Conservation (phyloP, 495 filamentous ascomycete genomes). For the Umbilicaria muhlenbergii region DNA sequence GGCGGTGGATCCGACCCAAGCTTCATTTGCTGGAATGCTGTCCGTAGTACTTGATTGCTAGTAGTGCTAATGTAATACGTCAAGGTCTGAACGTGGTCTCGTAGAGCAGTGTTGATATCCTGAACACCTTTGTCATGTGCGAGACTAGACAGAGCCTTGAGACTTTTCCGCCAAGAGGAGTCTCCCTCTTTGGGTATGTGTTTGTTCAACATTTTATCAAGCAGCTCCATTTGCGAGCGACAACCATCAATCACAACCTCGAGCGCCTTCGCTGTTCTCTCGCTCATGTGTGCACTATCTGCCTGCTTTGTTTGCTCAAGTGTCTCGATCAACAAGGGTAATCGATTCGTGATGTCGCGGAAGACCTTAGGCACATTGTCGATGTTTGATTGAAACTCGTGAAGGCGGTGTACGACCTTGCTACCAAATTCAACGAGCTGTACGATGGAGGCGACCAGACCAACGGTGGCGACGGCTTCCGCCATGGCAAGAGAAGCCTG, state of each 20-base stretch:
- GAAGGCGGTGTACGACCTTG: conserved; percentile 16
- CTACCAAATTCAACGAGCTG: conserved; percentile 22
- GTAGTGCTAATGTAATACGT: not conserved
- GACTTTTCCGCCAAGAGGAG: conserved; percentile 1
- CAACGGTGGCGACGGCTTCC: conserved; percentile 19
- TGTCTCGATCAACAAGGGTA: conserved; percentile 17
- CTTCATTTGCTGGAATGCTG: too few species aligned
- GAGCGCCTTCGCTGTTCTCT: conserved; percentile 7
- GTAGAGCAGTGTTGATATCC: not conserved
- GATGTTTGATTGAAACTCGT: conserved; percentile 15
- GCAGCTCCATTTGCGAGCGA: not conserved
- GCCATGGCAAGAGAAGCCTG: conserved; percentile 11
- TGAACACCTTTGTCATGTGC: not conserved
- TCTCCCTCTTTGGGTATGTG: conserved; percentile 4
- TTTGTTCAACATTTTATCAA: conserved; percentile 7
- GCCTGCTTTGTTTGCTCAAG: conserved; percentile 11
- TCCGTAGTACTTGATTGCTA: too few species aligned
- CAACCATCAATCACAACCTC: conserved; percentile 12
- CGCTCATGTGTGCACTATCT: conserved; percentile 5
- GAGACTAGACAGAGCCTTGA: conserved; percentile 10
- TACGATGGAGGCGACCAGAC: conserved; percentile 17
- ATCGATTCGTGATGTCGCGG: conserved; percentile 14
- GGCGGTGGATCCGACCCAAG: not conserved
- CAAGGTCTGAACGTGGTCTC: not conserved
- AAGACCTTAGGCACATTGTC: conserved; percentile 17